These are phyloP conservation scores for Leccinum variicolor DNA, from an alignment of 768 basidiomycete genomes.

Conservation along the genomic window DNA sequence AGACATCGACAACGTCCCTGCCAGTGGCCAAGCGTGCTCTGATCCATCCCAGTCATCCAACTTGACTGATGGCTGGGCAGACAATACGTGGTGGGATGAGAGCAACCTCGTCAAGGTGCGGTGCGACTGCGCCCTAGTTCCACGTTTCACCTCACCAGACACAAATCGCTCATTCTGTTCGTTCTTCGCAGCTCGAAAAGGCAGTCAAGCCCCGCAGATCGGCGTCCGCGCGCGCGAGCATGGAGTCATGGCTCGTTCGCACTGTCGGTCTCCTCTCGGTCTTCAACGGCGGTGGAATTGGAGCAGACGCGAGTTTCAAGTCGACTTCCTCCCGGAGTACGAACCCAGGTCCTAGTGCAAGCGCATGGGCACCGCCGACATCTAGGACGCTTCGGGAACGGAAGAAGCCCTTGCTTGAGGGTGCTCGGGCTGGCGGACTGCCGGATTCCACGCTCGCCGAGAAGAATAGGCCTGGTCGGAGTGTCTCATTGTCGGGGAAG, in stretches of 20 bases:
- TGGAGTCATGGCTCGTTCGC: conserved; percentile 58
- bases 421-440: not conserved
- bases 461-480: not conserved
- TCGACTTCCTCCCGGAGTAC: not conserved
- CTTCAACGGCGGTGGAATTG: not conserved
- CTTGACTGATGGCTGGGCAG: conserved; percentile 24
- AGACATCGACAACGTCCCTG: not conserved
- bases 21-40: not conserved
- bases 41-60: not conserved
- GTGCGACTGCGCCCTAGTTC: not conserved
- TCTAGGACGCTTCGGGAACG: conserved; percentile 48
- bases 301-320: conserved; percentile 1
- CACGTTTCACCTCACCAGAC: not conserved
- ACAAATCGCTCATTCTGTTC: not conserved
- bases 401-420: conserved; percentile 26
- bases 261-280: conserved; percentile 32
- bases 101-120: conserved; percentile 57
- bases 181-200: conserved; percentile 53
- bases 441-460: not conserved
- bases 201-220: conserved; percentile 58
- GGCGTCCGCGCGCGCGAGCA: conserved; percentile 21
- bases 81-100: conserved; percentile 60
- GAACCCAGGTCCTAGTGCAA: not conserved
- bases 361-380: conserved; percentile 7
- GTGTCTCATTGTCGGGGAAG: conserved; percentile 2